These are phyloP conservation scores for Gastrolobium bilobum DNA, from an alignment of 306 rosid species.

Conservation along the genomic window DNA sequence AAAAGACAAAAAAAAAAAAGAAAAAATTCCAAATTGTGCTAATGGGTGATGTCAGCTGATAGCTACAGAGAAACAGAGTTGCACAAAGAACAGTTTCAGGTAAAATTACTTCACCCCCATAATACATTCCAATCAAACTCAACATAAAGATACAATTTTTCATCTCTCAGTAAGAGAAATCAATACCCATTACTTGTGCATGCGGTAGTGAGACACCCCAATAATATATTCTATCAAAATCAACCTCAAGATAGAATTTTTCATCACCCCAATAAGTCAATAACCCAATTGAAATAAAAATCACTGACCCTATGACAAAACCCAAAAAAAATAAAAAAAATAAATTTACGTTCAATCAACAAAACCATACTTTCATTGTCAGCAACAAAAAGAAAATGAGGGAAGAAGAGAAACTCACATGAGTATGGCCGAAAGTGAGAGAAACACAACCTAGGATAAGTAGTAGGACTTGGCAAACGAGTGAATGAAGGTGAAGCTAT, in stretches of 20 bases:
- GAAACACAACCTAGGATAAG: not conserved
- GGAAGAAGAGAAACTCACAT: slow-evolving; percentile 52
- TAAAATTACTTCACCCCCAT: not conserved
- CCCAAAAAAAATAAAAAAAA: not conserved
- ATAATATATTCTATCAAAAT: not conserved
- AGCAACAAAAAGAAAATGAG: not conserved
- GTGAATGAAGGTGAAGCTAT: slow-evolving; percentile 6
- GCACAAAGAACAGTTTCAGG: not conserved
- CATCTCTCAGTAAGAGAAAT: not conserved
- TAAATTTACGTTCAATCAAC: not conserved
- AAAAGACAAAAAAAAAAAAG: not conserved
- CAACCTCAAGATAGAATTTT: slow-evolving; percentile 19
- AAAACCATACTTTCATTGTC: not conserved
- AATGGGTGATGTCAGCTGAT: not conserved
- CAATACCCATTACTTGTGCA: not conserved
- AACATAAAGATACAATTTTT: slow-evolving; percentile 8
- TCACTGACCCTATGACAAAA: not conserved
- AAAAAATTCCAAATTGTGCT: not conserved
- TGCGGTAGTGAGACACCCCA: slow-evolving; percentile 17
- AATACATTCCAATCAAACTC: not conserved
- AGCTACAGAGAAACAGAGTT: not conserved
- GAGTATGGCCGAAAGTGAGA: slow-evolving; percentile 50
- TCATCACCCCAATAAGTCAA: slow-evolving; percentile 20
- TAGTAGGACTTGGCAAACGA: not conserved
- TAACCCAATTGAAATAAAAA: slow-evolving; percentile 17